phyloP scores from a whole-genome alignment of 148 eudicot genomes.

The Fagopyrum esculentum region DNA sequence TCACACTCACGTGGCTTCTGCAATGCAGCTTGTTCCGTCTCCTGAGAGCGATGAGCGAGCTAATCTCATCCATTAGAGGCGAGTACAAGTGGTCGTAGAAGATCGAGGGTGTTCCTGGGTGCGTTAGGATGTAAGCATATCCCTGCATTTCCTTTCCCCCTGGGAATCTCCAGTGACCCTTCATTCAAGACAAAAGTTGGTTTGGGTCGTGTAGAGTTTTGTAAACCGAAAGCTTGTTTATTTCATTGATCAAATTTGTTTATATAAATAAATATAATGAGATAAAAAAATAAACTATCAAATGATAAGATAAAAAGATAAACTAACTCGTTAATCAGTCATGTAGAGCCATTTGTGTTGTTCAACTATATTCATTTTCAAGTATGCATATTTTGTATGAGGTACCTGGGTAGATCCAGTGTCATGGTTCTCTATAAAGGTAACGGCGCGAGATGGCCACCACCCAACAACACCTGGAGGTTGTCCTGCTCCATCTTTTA shows the following conservation, averaged over 20 bases:
- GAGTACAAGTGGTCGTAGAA: conserved; percentile 89
- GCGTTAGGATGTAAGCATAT: conserved; percentile 95
- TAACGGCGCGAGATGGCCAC: conserved; percentile 99
- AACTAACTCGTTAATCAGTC: too few relatives aligned
- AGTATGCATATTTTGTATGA: too few relatives aligned
- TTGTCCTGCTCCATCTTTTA: conserved; percentile 81
- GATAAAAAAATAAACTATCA: too few relatives aligned
- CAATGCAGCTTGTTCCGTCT: conserved; percentile 74
- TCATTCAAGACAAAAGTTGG: not conserved
- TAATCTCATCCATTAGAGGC: conserved; percentile 39
- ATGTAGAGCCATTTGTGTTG: too few relatives aligned
- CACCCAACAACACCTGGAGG: conserved; percentile 99
- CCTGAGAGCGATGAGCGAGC: conserved; percentile 60
- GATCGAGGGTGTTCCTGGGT: conserved; percentile 96
- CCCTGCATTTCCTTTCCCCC: conserved; percentile 99
- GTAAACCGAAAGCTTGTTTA: too few relatives aligned
- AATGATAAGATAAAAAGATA: too few relatives aligned
- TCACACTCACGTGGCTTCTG: conserved; percentile 71
- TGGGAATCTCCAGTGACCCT: conserved; percentile 99
- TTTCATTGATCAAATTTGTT: too few relatives aligned
- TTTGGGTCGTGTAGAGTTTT: too few relatives aligned
- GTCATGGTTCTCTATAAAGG: conserved; percentile 98
- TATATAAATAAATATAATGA: too few relatives aligned
- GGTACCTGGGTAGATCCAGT: conserved; percentile 98
- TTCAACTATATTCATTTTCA: too few relatives aligned